Evolutionary conservation across 2,329 filamentous ascomycete genomes (phyloP), one percentile per base, ranked within the genome.

Genomic region (Phialocephala subalpina): DNA sequence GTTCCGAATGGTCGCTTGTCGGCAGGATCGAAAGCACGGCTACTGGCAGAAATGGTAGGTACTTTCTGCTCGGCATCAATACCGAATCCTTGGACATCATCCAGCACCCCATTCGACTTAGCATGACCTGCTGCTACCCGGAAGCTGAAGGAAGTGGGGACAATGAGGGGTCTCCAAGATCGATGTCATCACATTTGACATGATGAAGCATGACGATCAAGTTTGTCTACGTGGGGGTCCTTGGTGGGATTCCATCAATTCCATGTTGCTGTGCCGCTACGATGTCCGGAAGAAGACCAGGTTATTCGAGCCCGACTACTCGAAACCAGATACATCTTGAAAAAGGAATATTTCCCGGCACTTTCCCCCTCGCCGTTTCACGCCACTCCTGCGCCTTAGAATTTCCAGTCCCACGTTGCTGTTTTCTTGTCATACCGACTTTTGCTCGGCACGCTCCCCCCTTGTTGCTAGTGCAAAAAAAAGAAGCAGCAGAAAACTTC

Each of bases 391-490:
- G 3, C 49, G 49, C 22, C 49, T 53, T 53, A 25, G 49, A 53
- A 27, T 20, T 33, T 11, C 49, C 49, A 53, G 49, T 53, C 29
- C 49, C 25, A 53, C 49, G 49, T 53, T 53, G 49, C 49, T 29
- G 25, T 5, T 29, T 49, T 53, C 49, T 53, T 53, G 49, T 53
- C 49, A 53, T 53, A 53, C 49, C 49, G 49, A 53, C 49, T 53
- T 53, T 53, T 49, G n/a, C 7, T 49, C 49, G 25, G 25, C 25
- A n/a, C 49, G 18, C 25, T 53, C n/a, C n/a, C n/a, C n/a, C 20
- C n/a, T 49, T 49, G n/a, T 22, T 22, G n/a, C n/a, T 11, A 45
- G 45, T 49, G 45, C 45, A 49, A 20, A 49, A 14, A 12, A 11
- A 42, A 5, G 40, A 42, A 42, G 40, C 14, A 42, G 40, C 2